Evolutionary conservation across 1,139 yeast species (phyloP).

Genomic region (Pneumocystis carinii): DNA sequence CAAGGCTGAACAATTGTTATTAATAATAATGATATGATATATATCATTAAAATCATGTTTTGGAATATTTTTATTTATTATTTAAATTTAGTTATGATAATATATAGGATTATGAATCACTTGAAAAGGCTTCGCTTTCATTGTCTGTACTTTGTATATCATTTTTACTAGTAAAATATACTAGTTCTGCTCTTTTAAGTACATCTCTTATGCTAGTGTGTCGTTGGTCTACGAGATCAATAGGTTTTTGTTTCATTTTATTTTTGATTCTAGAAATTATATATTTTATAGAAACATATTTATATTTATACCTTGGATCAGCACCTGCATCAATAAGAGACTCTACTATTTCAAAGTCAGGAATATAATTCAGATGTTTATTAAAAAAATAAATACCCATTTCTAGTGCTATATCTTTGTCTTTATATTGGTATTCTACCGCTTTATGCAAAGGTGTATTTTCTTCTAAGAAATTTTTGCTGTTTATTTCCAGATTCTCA

Average conservation of each 20-base stretch:
- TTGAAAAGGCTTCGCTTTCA: not conserved
- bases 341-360: conserved; percentile 29
- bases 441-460: conserved; percentile 86
- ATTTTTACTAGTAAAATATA: not conserved
- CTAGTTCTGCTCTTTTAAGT: not conserved
- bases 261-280: conserved; percentile 28
- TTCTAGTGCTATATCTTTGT: conserved; percentile 75
- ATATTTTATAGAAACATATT: not conserved
- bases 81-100: not conserved
- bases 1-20: not conserved
- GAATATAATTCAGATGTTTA: not conserved
- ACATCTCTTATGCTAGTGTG: not conserved
- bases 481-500: conserved; percentile 85
- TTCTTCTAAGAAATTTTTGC: conserved; percentile 51
- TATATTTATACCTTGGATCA: conserved; percentile 36
- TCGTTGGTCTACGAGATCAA: conserved; percentile 38
- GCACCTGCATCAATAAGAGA: conserved; percentile 85
- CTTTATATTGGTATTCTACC: conserved; percentile 56
- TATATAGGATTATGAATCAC: not conserved
- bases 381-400: conserved; percentile 24
- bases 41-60: not conserved
- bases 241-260: conserved; percentile 53
- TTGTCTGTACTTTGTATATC: not conserved
- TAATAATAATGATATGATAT: not conserved
- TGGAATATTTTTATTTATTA: not conserved